A percentile compares a stretch with the other conserved stretches of the same genome.
Evolutionary conservation across 148 eudicot genomes (phyloP).

Genomic region (Chenopodium quinoa): DNA sequence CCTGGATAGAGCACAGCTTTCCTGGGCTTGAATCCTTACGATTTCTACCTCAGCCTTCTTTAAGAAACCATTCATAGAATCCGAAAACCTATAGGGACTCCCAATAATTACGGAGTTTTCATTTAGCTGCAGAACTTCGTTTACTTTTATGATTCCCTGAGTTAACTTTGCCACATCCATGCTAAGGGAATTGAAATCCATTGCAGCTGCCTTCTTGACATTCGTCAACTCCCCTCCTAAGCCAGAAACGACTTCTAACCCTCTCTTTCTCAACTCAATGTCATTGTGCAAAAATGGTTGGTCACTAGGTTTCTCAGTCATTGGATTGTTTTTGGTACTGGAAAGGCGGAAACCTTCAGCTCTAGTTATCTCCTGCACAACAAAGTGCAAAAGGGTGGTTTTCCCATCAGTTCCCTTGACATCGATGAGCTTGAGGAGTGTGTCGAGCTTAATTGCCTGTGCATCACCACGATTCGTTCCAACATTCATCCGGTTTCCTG

Average conservation of each 20-base stretch:
- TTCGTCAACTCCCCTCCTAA: slow-evolving; percentile 73
- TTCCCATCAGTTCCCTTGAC: slow-evolving; percentile 80
- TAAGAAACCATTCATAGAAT: slow-evolving; percentile 56
- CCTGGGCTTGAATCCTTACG: slow-evolving; percentile 39
- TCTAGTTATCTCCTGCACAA: slow-evolving; percentile 79
- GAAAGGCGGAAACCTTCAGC: slow-evolving; percentile 55
- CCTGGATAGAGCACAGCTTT: slow-evolving; percentile 44
- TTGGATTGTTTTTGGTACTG: slow-evolving; percentile 17
- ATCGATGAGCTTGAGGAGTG: slow-evolving; percentile 82
- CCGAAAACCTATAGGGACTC: slow-evolving; percentile 38
- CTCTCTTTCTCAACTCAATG: slow-evolving; percentile 57
- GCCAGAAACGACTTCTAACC: slow-evolving; percentile 68
- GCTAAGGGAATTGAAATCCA: slow-evolving; percentile 53
- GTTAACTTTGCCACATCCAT: slow-evolving; percentile 50
- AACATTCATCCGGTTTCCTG: slow-evolving; percentile 90
- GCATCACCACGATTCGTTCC: slow-evolving; percentile 94
- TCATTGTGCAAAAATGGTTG: slow-evolving; percentile 41
- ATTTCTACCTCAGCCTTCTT: slow-evolving; percentile 56
- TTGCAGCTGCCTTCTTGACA: slow-evolving; percentile 75
- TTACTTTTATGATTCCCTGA: slow-evolving; percentile 44
- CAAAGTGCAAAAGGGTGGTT: slow-evolving; percentile 86
- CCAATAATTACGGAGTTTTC: slow-evolving; percentile 33
- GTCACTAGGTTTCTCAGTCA: not conserved
- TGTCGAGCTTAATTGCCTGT: slow-evolving; percentile 88
- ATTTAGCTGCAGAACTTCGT: slow-evolving; percentile 45